Percentiles rank a stretch among this genome's conserved stretches.
Evolutionary conservation across 2,329 filamentous ascomycete species (phyloP).

Genomic region (Exophiala sideris): DNA sequence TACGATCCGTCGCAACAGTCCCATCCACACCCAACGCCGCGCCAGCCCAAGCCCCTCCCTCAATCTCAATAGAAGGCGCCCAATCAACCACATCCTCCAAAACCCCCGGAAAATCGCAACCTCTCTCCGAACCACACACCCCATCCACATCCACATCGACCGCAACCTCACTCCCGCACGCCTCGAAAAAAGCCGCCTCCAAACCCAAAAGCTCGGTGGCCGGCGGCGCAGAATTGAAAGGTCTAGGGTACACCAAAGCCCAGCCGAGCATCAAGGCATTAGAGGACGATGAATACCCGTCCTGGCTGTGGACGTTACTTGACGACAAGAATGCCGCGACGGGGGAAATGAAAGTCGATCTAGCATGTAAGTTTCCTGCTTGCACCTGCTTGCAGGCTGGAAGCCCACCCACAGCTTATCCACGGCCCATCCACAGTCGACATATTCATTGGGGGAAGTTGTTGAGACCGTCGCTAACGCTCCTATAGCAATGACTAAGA

Average conservation of each 20-base stretch:
- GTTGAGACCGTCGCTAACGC: neutral
- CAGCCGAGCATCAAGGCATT: slow-evolving; percentile 43
- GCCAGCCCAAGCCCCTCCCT: slow-evolving; percentile 18
- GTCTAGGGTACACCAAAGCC: slow-evolving; percentile 48
- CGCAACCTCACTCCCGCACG: slow-evolving; percentile 9
- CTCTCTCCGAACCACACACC: slow-evolving; percentile 33
- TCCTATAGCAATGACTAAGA: slow-evolving; percentile 40
- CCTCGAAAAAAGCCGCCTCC: slow-evolving; percentile 28
- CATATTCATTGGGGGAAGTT: neutral
- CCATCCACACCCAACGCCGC: slow-evolving; percentile 22
- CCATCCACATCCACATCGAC: slow-evolving; percentile 21
- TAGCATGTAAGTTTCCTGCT: slow-evolving; percentile 35
- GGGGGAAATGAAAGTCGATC: slow-evolving; percentile 36
- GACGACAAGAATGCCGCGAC: slow-evolving; percentile 37
- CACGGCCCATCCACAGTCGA: neutral
- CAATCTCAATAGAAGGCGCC: slow-evolving; percentile 12
- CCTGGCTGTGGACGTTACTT: slow-evolving; percentile 47
- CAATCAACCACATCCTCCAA: slow-evolving; percentile 33
- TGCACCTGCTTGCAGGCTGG: too few species aligned
- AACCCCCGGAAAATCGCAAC: slow-evolving; percentile 40
- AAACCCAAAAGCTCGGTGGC: slow-evolving; percentile 38
- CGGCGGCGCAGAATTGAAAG: slow-evolving; percentile 40
- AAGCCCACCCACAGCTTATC: neutral
- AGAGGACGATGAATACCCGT: slow-evolving; percentile 48
- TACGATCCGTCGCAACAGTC: slow-evolving; percentile 17